Base-by-base conservation (phyloP, 257 asterid species). In the Linaria vulgaris region DNA sequence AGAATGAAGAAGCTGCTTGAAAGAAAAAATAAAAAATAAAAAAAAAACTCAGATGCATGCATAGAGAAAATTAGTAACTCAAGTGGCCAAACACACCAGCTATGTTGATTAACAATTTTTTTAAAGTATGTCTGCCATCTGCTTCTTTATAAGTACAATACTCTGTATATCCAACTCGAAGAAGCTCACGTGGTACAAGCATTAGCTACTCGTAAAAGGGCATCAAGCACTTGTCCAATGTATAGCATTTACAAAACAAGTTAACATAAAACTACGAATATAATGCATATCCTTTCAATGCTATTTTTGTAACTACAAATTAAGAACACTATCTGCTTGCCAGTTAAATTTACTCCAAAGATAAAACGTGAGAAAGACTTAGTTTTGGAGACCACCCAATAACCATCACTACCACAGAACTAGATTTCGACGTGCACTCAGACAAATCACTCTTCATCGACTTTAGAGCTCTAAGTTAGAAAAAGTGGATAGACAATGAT, bases 81-180 rank as follows among this genome's bases (percentile, higher is more conserved):
- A 51, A 37, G 31, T 11, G 30, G 63, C 41, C 63, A 21, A n/a
- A 45, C 55, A 50, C 48, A 21, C 37, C 47, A 60, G 24, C 63
- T 41, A 25, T 37, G 46, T 21, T 12, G 48, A 21, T 20, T 11
- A 50, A 37, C 62, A 50, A 17, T 25, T 17, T 17, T 37, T 16
- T 38, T 56, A 41, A 37, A 55, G 44, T 37, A 14, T 38, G 15
- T 19, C 43, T 39, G 45, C 63, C 31, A 30, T 43, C 59, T 31
- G 37, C 22, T 46, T 19, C 50, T 19, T 14, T 25, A 24, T 38
- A 34, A 34, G 54, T 57, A n/a, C 19, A 19, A 51, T 25, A 9
- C 34, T 27, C 34, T 27, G 5, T 43, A 59, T 49, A 23, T 14
- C 6, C 25, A 0, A 53, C 48, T 34, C 1, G 37, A 27, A 54